Conservation (phyloP, 345 rosid species). For the Acer yangbiense region DNA sequence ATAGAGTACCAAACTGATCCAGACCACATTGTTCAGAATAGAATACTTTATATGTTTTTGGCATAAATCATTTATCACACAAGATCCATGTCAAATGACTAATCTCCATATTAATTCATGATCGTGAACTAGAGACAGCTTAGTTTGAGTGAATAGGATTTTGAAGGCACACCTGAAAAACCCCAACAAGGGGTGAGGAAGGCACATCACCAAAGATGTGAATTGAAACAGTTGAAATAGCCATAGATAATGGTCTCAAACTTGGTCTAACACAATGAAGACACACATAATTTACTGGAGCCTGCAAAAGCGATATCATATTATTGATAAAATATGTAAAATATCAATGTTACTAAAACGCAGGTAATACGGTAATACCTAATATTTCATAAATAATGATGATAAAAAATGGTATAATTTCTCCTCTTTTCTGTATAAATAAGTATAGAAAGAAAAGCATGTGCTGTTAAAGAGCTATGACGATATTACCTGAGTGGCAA, state of each 20-base stretch:
- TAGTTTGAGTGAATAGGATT: neutral
- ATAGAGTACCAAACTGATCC: neutral
- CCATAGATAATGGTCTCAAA: slow-evolving; percentile 95
- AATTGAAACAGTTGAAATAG: slow-evolving; percentile 84
- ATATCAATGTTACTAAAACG: neutral
- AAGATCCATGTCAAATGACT: slow-evolving; percentile 6
- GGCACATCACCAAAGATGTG: slow-evolving; percentile 98
- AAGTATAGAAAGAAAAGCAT: slow-evolving; percentile 5
- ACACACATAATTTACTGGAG: slow-evolving; percentile 90
- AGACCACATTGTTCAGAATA: neutral
- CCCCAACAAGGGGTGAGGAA: slow-evolving; percentile 96
- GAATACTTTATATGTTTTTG: neutral
- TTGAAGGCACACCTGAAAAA: slow-evolving; percentile 64
- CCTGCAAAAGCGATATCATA: slow-evolving; percentile 45
- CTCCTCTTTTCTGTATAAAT: neutral
- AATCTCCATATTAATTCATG: neutral
- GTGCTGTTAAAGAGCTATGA: neutral
- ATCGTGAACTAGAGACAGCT: neutral
- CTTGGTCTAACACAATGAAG: slow-evolving; percentile 92
- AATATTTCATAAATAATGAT: slow-evolving; percentile 10
- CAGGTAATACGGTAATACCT: neutral
- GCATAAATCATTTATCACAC: neutral
- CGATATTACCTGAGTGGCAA: slow-evolving; percentile 85
- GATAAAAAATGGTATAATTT: neutral
- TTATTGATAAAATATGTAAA: neutral